Conservation (phyloP, 164 flowering plant species). For the Cinnamomum micranthum region DNA sequence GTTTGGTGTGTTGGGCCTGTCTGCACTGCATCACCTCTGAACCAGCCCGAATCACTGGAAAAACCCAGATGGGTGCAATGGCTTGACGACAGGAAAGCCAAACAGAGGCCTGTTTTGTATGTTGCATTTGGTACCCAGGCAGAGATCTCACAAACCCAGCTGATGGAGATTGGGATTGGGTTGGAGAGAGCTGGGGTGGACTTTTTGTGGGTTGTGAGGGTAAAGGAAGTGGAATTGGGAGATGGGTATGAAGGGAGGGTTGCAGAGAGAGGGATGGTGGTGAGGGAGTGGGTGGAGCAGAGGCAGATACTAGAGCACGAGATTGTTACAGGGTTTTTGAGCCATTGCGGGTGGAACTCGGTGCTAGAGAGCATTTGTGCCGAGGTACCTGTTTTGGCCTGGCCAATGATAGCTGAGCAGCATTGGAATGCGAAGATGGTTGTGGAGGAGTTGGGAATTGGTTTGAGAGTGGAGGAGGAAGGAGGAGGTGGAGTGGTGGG, state of each 20-base stretch:
- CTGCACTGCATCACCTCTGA: slow-evolving; percentile 14
- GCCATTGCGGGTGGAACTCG: slow-evolving; percentile 13
- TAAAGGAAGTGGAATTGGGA: neutral
- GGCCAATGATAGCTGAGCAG: slow-evolving; percentile 32
- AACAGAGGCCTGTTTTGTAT: slow-evolving; percentile 11
- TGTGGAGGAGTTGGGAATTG: too few relatives aligned
- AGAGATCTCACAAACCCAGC: slow-evolving; percentile 11
- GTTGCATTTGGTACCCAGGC: slow-evolving; percentile 26
- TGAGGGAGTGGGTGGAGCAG: slow-evolving; percentile 29
- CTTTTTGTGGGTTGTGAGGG: slow-evolving; percentile 22
- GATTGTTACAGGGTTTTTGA: slow-evolving; percentile 25
- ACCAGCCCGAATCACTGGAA: neutral
- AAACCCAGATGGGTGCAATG: slow-evolving; percentile 16
- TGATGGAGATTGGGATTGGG: slow-evolving; percentile 20
- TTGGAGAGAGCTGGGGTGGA: slow-evolving; percentile 14
- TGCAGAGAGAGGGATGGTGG: slow-evolving; percentile 20
- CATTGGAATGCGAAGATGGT: too few relatives aligned
- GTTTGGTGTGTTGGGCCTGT: slow-evolving; percentile 28
- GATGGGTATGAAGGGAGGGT: slow-evolving; percentile 18
- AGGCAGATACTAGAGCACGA: slow-evolving; percentile 19
- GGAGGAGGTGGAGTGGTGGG: too few relatives aligned
- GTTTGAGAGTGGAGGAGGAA: too few relatives aligned
- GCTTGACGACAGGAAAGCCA: slow-evolving; percentile 11
- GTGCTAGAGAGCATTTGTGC: slow-evolving; percentile 25
- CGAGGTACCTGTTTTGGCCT: slow-evolving; percentile 27